A percentile compares a stretch with the other conserved stretches of the same genome.
These are phyloP conservation scores for Colletotrichum plurivorum DNA, from an alignment of 2,329 filamentous ascomycete genomes.

Conservation along the genomic window DNA sequence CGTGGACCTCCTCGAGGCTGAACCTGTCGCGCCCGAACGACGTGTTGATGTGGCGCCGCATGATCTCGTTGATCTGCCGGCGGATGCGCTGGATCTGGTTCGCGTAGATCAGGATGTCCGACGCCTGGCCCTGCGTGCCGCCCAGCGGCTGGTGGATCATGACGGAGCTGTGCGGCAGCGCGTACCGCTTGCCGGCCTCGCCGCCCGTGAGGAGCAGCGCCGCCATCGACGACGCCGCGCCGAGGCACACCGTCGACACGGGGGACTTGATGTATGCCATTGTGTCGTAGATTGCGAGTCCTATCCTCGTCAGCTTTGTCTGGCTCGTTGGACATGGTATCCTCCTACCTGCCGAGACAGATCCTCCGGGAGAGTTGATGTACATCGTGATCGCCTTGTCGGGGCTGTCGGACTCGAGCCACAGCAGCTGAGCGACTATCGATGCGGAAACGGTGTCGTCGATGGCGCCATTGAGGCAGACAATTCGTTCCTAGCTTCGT, in stretches of 20 bases:
- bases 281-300: constrained; percentile 95
- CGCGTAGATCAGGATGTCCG: constrained; percentile 95
- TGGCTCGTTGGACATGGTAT: not conserved
- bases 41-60: constrained; percentile 86
- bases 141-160: constrained; percentile 98
- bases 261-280: constrained; percentile 97
- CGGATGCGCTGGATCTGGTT: constrained; percentile 94
- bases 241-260: constrained; percentile 94
- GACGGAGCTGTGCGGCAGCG: constrained; percentile 91
- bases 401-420: constrained; percentile 96
- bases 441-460: constrained; percentile 93
- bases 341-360: constrained; percentile 77
- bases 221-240: constrained; percentile 96
- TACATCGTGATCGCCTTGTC: constrained; percentile 97
- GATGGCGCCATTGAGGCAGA: constrained; percentile 93
- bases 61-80: constrained; percentile 90
- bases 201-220: constrained; percentile 90
- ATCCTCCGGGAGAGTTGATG: constrained; percentile 96
- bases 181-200: constrained; percentile 85
- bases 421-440: constrained; percentile 95
- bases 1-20: constrained; percentile 86
- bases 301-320: constrained; percentile 47
- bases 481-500: constrained; percentile 82
- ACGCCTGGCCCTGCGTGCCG: constrained; percentile 74
- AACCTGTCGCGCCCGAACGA: constrained; percentile 82